These are phyloP conservation scores for Alternaria gansuensis DNA, from an alignment of 2,329 filamentous ascomycete genomes.

Conservation along the genomic window DNA sequence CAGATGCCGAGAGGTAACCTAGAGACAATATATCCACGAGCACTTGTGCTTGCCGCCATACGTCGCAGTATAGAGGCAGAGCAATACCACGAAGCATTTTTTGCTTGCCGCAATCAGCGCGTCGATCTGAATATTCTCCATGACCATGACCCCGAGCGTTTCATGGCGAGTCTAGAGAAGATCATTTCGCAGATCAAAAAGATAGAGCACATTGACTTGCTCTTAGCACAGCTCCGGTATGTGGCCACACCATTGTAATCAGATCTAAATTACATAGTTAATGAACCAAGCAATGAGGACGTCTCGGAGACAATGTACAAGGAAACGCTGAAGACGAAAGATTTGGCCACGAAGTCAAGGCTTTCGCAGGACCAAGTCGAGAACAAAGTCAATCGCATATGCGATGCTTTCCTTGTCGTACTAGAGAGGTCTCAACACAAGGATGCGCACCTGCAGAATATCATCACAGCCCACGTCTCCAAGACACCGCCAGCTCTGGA, in stretches of 20 bases:
- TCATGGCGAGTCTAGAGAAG: conserved; percentile 75
- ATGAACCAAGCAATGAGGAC: conserved; percentile 74
- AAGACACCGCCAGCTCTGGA: conserved; percentile 91
- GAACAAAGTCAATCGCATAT: conserved; percentile 85
- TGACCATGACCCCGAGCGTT: conserved; percentile 88
- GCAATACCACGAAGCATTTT: conserved; percentile 84
- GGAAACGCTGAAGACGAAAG: conserved; percentile 71
- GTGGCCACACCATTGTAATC: conserved; percentile 27
- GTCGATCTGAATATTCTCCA: conserved; percentile 98
- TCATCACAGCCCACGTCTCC: conserved; percentile 93
- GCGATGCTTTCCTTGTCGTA: conserved; percentile 79
- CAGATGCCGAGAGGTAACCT: conserved; percentile 97
- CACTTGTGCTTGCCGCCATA: conserved; percentile 91
- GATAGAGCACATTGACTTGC: conserved; percentile 84
- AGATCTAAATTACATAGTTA: conserved; percentile 15
- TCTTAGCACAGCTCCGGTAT: conserved; percentile 84
- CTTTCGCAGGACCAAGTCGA: conserved; percentile 34
- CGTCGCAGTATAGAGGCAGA: conserved; percentile 79
- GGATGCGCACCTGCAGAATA: conserved; percentile 79
- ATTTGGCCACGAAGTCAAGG: conserved; percentile 29
- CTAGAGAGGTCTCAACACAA: conserved; percentile 65
- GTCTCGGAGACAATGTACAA: conserved; percentile 94
- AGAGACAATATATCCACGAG: conserved; percentile 92
- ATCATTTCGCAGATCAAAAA: conserved; percentile 88
- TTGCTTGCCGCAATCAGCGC: conserved; percentile 87